phyloP scores from a whole-genome alignment of 495 filamentous ascomycete species.

The Talaromyces borbonicus region DNA sequence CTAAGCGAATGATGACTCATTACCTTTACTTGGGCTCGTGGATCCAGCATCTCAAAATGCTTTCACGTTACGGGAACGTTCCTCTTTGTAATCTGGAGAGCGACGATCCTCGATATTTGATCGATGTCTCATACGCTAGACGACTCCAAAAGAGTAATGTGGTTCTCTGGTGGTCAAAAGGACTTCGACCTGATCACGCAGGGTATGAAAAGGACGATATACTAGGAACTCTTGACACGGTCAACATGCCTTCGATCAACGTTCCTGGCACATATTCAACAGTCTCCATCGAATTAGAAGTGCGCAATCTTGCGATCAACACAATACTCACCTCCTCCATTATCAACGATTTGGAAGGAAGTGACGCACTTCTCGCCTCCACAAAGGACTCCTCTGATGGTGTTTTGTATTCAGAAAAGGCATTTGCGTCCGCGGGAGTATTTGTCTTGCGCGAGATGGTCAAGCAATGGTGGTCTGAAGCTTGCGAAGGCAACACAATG shows the following conservation, averaged over 20 bases:
- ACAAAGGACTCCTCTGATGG: conserved; percentile 42
- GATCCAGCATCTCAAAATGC: conserved; percentile 76
- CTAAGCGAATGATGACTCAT: conserved; percentile 74
- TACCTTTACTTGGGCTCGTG: conserved; percentile 86
- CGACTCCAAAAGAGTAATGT: conserved; percentile 86
- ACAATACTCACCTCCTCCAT: conserved; percentile 93
- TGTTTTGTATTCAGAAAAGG: conserved; percentile 76
- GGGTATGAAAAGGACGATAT: conserved; percentile 94
- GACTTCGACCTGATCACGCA: conserved; percentile 83
- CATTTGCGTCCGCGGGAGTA: conserved; percentile 85
- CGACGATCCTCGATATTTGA: conserved; percentile 87
- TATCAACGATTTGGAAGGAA: conserved; percentile 94
- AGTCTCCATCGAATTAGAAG: conserved; percentile 90
- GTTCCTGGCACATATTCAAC: conserved; percentile 87
- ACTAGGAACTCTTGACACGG: conserved; percentile 69
- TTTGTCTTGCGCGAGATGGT: conserved; percentile 94
- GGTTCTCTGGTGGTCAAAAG: conserved; percentile 94
- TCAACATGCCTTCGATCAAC: conserved; percentile 90
- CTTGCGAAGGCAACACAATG: conserved; percentile 83
- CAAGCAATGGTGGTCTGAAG: conserved; percentile 95
- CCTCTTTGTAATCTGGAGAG: conserved; percentile 91
- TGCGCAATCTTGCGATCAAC: conserved; percentile 94
- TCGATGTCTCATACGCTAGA: conserved; percentile 90
- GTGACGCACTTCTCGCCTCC: conserved; percentile 51
- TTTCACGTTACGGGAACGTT: conserved; percentile 86